Evolutionary conservation across 1,284 basidiomycete genomes (phyloP).

Genomic region (Cutaneotrichosporon cutaneum): DNA sequence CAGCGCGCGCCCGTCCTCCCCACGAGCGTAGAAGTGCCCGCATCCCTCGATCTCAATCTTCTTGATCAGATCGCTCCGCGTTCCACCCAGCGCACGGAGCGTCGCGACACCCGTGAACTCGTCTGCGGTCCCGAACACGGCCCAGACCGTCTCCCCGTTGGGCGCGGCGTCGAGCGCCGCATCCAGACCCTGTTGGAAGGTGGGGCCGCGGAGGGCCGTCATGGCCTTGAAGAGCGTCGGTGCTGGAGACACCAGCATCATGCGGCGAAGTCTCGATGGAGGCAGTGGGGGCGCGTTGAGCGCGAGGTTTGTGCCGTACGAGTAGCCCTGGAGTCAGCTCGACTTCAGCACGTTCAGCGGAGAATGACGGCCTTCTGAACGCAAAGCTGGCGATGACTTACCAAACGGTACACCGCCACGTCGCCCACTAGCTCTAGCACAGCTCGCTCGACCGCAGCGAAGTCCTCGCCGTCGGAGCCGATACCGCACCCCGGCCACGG

Average conservation of each 20-base stretch:
- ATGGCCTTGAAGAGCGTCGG: slow-evolving; percentile 35
- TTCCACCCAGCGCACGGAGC: slow-evolving; percentile 24
- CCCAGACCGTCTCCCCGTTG: slow-evolving; percentile 19
- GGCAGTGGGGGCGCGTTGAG: slow-evolving; percentile 29
- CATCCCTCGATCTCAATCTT: slow-evolving; percentile 35
- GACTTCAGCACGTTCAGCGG: no score
- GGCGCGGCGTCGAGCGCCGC: slow-evolving; percentile 12
- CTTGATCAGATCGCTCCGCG: slow-evolving; percentile 11
- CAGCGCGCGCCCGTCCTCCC: slow-evolving; percentile 27
- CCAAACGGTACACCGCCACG: slow-evolving; percentile 12
- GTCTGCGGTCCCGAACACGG: slow-evolving; percentile 39
- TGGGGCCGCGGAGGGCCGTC: slow-evolving; percentile 31
- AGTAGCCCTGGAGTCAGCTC: slow-evolving; percentile 41
- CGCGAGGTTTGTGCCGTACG: slow-evolving; percentile 39
- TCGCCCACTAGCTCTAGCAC: slow-evolving; percentile 28
- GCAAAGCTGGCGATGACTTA: no score
- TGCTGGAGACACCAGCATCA: slow-evolving; percentile 43
- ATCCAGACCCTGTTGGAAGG: slow-evolving; percentile 25
- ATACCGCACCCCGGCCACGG: slow-evolving; percentile 32
- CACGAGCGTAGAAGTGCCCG: slow-evolving; percentile 40
- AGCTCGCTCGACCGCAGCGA: slow-evolving; percentile 35
- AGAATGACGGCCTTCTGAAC: no score
- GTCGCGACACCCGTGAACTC: slow-evolving; percentile 36
- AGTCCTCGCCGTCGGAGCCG: slow-evolving; percentile 34
- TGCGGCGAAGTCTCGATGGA: slow-evolving; percentile 21